Evolutionary conservation across 306 rosid genomes (phyloP).

Genomic region (Prunus mongolica): DNA sequence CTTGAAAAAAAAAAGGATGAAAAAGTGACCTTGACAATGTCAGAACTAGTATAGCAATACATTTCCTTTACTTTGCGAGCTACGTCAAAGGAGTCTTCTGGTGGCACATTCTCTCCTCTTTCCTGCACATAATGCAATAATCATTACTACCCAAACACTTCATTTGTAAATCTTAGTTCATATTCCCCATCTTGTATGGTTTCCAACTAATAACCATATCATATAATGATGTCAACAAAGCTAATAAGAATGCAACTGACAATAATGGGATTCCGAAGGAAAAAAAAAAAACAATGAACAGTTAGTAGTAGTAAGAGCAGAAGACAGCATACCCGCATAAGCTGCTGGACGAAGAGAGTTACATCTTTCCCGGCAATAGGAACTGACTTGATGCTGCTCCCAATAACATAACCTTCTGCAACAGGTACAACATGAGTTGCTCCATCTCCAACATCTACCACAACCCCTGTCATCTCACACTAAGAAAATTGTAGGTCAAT

Average conservation of each 20-base stretch:
- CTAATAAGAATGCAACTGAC: background rate
- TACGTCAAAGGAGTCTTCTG: conserved; percentile 95
- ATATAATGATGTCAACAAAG: background rate
- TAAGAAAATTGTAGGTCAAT: conserved; percentile 56
- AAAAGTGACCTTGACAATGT: conserved; percentile 85
- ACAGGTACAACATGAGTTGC: conserved; percentile 95
- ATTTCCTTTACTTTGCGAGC: conserved; percentile 97
- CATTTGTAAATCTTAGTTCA: background rate
- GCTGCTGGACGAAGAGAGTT: conserved; percentile 93
- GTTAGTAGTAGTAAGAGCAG: conserved; percentile 2
- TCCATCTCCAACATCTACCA: conserved; percentile 96
- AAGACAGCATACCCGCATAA: conserved; percentile 74
- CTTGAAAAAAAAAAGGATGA: background rate
- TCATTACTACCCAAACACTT: conserved; percentile 10
- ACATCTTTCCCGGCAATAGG: conserved; percentile 94
- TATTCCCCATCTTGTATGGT: background rate
- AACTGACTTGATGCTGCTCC: conserved; percentile 92
- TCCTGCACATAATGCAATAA: conserved; percentile 57
- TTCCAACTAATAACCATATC: background rate
- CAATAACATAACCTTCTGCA: conserved; percentile 98
- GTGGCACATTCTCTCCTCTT: conserved; percentile 98
- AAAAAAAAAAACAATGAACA: conserved; percentile 1
- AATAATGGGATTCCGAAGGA: background rate
- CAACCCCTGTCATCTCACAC: conserved; percentile 99
- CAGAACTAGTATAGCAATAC: conserved; percentile 94